Evolutionary conservation across 2,329 filamentous ascomycete species (phyloP), one percentile per base, ranked within the genome.

Genomic region (Paecilomyces sp.): DNA sequence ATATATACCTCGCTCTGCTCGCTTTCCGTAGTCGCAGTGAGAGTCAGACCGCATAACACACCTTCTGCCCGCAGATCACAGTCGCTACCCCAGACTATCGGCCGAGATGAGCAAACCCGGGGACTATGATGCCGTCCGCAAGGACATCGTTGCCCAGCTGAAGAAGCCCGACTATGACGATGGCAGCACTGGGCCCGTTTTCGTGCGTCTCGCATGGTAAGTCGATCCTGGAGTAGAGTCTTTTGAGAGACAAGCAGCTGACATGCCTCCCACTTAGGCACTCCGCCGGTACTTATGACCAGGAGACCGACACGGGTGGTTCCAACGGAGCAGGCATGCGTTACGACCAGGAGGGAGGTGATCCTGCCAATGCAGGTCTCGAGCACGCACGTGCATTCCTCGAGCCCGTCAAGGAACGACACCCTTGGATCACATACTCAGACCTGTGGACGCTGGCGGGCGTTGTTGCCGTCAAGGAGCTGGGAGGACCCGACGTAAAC

Each of bases 251-350:
- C 34, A 25, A 36, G 55, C 51, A 15, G 58, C 59, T 64, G 30
- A 65, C 51, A 51, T 12, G 57, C 12, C 41, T 50, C 47, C 56
- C 12, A 55, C 36, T 18, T 58, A 83, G 83, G 83, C 85, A 88
- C 73, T 82, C 82, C n/a, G 74, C 85, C 1, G 85, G 85, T 30
- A 88, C 85, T 4, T 88, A 87, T 70, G 82, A 85, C 67, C 73
- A 74, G 31, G 76, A 78, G 58, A 83, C 83, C 58, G 81, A 85
- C 67, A 88, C 85, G 0, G 85, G 85, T 36, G 85, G 85, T 41
- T 83, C 80, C 28, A 88, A 88, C 68, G 85, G 85, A 61, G 85
- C 85, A 0, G 85, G 84, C 18, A 88, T 88, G 85, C 79, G 85
- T 34, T 88, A 86, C 68, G 84, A 87, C 74, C 74, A 78, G 25